A percentile compares a stretch with the other conserved stretches of the same genome.
Evolutionary conservation across 441 rosid genomes (phyloP).

Genomic region (Adansonia madagascariensis): DNA sequence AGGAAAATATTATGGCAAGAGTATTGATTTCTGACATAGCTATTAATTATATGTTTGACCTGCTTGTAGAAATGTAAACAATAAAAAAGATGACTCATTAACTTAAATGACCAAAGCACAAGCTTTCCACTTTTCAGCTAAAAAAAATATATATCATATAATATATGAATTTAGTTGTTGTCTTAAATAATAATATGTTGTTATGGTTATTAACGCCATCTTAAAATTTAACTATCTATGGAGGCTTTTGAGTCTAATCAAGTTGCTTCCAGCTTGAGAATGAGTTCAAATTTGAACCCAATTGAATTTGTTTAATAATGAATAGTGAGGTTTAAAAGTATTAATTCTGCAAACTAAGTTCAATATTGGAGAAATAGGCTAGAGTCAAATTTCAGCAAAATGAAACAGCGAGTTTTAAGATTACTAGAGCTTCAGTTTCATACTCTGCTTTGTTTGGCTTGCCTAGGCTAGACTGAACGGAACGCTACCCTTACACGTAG

Average conservation of each 20-base stretch:
- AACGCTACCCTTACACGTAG: background rate
- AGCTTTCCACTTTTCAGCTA: background rate
- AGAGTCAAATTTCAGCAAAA: background rate
- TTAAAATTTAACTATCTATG: background rate
- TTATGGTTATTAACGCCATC: background rate
- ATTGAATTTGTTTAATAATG: background rate
- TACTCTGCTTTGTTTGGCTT: background rate
- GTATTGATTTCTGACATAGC: background rate
- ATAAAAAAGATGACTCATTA: background rate
- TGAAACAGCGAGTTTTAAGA: background rate
- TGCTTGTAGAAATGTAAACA: background rate
- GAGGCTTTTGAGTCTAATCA: conserved; percentile 4
- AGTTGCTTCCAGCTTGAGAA: background rate
- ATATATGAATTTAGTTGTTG: background rate
- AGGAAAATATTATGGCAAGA: background rate
- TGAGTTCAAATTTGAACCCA: background rate
- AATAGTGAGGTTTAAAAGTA: background rate
- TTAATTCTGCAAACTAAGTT: background rate
- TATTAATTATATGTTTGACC: background rate
- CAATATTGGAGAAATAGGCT: background rate
- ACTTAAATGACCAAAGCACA: background rate
- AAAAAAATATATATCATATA: background rate
- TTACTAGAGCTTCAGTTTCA: background rate
- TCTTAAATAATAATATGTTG: background rate
- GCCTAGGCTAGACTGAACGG: background rate